Conservation (phyloP, 352 stramenopile genomes). For the Globisporangium okanoganense region DNA sequence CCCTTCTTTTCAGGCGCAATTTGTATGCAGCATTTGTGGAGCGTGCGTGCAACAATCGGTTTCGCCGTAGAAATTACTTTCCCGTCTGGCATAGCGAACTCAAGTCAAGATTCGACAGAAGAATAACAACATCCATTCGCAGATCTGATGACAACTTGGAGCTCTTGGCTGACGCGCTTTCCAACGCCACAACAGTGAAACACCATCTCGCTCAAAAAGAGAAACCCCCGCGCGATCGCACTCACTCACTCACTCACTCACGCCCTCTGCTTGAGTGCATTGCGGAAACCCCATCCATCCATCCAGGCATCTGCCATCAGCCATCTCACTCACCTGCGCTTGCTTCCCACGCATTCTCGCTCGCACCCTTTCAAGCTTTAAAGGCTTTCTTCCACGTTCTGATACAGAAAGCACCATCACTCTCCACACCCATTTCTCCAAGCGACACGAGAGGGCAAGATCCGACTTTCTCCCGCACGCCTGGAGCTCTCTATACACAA, state of each 20-base stretch:
- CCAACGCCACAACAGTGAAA: background rate
- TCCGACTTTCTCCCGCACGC: background rate
- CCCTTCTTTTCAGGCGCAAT: too few species aligned
- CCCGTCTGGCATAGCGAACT: background rate
- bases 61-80: background rate
- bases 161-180: background rate
- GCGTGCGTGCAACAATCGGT: background rate
- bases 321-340: background rate
- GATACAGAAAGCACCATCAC: background rate
- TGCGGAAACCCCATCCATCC: constrained; percentile 8
- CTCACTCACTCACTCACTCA: background rate
- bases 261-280: background rate
- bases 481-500: background rate
- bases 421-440: background rate
- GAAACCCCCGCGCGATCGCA: constrained; percentile 9
- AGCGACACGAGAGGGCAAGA: background rate
- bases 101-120: background rate
- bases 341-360: background rate
- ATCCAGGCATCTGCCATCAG: background rate
- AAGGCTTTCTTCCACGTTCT: background rate
- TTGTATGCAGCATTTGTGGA: too few species aligned
- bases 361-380: too few species aligned
- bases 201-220: background rate
- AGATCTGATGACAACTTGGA: background rate
- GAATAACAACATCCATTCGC: background rate